phyloP scores from a whole-genome alignment of 2,329 filamentous ascomycete genomes.

The Colletotrichum sp. region DNA sequence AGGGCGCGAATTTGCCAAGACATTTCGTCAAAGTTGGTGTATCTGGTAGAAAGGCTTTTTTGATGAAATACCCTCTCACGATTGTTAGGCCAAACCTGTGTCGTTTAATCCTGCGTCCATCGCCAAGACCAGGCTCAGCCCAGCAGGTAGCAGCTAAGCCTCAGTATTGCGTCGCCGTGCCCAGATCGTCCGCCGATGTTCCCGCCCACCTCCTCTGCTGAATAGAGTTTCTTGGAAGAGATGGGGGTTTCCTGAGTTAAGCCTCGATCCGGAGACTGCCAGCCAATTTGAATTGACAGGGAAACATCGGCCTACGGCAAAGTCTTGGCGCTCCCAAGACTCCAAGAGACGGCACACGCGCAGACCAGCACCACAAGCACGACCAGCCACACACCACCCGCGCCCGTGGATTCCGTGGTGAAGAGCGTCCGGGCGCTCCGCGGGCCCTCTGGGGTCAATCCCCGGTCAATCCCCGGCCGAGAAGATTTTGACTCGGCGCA shows the following conservation, averaged over 20 bases:
- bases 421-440: not conserved
- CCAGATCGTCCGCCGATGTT: not conserved
- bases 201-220: not conserved
- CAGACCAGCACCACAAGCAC: not conserved
- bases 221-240: not conserved
- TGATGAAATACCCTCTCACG: not conserved
- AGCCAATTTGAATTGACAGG: not conserved
- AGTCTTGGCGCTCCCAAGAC: not conserved
- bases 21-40: not conserved
- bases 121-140: slow-evolving; percentile 8
- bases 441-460: not conserved
- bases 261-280: not conserved
- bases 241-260: not conserved
- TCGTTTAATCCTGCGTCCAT: not conserved
- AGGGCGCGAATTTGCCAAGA: not conserved
- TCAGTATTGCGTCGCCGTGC: not conserved
- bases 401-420: slow-evolving; percentile 1
- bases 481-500: not conserved
- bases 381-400: not conserved
- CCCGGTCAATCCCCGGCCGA: not conserved
- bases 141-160: slow-evolving; percentile 4
- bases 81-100: not conserved
- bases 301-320: not conserved
- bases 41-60: slow-evolving; percentile 10
- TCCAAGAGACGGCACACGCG: not conserved